phyloP scores from a whole-genome alignment of 2,329 filamentous ascomycete species.

The Botrytis porri region DNA sequence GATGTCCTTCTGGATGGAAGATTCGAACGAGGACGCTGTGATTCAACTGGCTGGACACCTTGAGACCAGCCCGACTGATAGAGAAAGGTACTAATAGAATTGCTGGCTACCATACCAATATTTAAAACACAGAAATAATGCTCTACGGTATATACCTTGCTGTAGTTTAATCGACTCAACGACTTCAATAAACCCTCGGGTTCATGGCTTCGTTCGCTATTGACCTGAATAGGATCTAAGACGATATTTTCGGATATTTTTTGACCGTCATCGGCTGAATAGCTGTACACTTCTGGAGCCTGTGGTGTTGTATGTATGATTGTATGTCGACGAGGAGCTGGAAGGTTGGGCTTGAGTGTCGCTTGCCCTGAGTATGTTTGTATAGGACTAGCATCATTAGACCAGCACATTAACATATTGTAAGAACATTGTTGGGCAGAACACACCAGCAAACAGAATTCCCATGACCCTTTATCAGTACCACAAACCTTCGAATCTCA shows the following conservation, averaged over 20 bases:
- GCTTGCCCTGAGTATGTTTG: conserved; percentile 31
- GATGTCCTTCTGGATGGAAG: neutral
- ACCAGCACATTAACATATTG: neutral
- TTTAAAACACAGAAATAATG: conserved; percentile 28
- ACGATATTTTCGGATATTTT: conserved; percentile 21
- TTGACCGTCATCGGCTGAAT: rapidly evolving
- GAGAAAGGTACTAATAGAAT: neutral
- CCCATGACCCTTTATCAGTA: conserved; percentile 26
- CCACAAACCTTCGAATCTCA: conserved; percentile 32
- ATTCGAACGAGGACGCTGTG: neutral
- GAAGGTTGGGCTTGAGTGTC: conserved; percentile 28
- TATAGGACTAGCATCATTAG: conserved; percentile 22
- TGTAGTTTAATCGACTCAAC: conserved; percentile 31
- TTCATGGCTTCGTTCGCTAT: neutral
- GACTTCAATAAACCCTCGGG: neutral
- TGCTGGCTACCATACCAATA: conserved; percentile 22
- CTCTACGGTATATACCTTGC: conserved; percentile 33
- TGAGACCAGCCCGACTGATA: neutral
- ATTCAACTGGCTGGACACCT: neutral
- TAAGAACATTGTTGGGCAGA: neutral
- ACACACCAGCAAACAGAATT: conserved; percentile 30
- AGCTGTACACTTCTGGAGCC: neutral
- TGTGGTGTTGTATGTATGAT: conserved; percentile 1
- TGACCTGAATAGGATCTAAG: conserved; percentile 28
- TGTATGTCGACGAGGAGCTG: neutral